Evolutionary conservation across 2,329 filamentous ascomycete genomes (phyloP), one percentile per base, ranked within the genome.

Genomic region (Nakataea oryzae): DNA sequence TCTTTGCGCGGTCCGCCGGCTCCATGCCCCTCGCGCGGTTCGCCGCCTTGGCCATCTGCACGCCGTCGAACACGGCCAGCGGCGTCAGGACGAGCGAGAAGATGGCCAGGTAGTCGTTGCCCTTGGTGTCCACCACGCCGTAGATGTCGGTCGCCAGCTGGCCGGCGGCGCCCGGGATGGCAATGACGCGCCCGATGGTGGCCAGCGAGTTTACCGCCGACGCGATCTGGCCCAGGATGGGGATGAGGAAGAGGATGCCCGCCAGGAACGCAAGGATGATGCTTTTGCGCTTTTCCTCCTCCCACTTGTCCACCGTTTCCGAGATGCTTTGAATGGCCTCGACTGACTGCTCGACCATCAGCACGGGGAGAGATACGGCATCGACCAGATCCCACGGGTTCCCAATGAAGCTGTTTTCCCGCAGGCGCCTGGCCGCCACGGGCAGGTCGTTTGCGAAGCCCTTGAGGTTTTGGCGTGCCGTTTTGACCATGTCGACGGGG

Each of bases 181-280:
- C 24, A 2, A 61, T 21, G 27, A 63, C 58, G 59, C 59, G 55
- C 3, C 30, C 59, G 28, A 64, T 62, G 57, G 7, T n/a, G 26
- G 55, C 60, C 12, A 63, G 27, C 24, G 59, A 27, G 17, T 58
- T 32, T 9, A 65, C 6, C 12, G 57, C 24, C 41, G 60, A 58
- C 21, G 32, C 60, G 30, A 62, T 29, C 58, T 65, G 60, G 29
- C 69, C 67, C 24, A 66, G 59, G 47, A 70, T 60, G 12, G 69
- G 67, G 50, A 72, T 60, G 61, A 69, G 64, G 63, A 72, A 67
- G 61, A 72, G 64, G n/a, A 72, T 63, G 54, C 67, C 68, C 17
- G 58, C 64, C 32, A 72, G 57, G 66, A 73, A 71, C 32, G 64
- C 64, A 24, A 72, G 62, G 30, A 71, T 67, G 59, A 72, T 65